Conservation (phyloP, 2,329 filamentous ascomycete species). For the Domatiomyces catenatus region DNA sequence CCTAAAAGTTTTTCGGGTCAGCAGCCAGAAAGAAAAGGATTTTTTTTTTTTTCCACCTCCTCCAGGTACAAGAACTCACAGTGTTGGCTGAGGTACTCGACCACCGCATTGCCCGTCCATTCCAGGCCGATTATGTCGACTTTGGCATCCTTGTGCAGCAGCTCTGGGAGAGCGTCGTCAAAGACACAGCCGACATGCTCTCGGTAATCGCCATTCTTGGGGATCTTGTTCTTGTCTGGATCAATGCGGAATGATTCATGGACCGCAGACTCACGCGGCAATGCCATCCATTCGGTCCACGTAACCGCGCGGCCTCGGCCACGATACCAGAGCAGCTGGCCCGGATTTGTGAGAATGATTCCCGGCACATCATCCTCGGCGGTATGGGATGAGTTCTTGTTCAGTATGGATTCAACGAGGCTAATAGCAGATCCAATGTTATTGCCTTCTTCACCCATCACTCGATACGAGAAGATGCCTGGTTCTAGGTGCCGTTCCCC, state of each 20-base stretch:
- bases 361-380: conserved; percentile 26
- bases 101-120: conserved; percentile 44
- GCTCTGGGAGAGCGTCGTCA: conserved; percentile 37
- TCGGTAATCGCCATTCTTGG: conserved; percentile 39
- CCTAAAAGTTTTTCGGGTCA: conserved; percentile 20
- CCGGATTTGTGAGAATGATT: conserved; percentile 62
- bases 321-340: conserved; percentile 63
- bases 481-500: conserved; percentile 59
- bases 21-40: too few relatives aligned
- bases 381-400: conserved; percentile 27
- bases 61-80: conserved; percentile 28
- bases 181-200: conserved; percentile 57
- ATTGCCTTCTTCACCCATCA: conserved; percentile 49
- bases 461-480: conserved; percentile 57
- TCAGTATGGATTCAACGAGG: conserved; percentile 38
- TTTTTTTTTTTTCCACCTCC: conserved; percentile 1
- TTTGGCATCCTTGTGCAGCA: conserved; percentile 36
- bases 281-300: conserved; percentile 37
- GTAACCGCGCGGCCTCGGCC: conserved; percentile 46
- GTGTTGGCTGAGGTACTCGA: conserved; percentile 43
- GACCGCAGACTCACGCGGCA: conserved; percentile 49
- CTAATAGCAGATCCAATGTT: conserved; percentile 54
- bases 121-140: conserved; percentile 59
- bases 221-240: conserved; percentile 43
- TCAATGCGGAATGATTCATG: conserved; percentile 41